Evolutionary conservation across 75 land plant species (phyloP).

Genomic region (Cryptomeria japonica): DNA sequence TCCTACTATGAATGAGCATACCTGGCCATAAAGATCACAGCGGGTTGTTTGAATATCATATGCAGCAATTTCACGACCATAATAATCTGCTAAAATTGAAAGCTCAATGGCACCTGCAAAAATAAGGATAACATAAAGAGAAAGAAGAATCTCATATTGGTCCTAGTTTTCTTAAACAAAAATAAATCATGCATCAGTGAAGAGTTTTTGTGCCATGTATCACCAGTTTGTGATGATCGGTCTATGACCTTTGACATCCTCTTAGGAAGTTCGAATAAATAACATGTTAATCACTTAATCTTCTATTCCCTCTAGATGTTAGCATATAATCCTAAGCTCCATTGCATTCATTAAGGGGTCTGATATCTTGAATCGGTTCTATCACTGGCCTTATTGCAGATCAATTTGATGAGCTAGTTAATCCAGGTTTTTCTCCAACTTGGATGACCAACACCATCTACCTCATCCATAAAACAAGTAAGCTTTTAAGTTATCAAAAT

Average conservation of each 20-base stretch:
- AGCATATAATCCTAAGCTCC: neutral
- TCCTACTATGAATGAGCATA: constrained; percentile 14
- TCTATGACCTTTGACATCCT: neutral
- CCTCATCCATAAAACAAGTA: neutral
- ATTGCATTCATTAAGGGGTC: neutral
- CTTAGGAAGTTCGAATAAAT: neutral
- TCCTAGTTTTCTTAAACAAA: neutral
- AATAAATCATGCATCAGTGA: neutral
- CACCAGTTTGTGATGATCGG: neutral
- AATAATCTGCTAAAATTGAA: constrained; percentile 85
- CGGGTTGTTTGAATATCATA: constrained; percentile 95
- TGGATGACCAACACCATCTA: neutral
- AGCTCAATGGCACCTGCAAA: constrained; percentile 95
- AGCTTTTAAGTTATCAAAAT: neutral
- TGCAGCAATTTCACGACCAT: constrained; percentile 98
- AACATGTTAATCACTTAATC: neutral
- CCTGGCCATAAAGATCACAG: constrained; percentile 99
- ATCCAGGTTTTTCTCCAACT: neutral
- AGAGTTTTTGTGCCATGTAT: neutral
- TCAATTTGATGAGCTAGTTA: neutral
- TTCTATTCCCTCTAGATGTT: neutral
- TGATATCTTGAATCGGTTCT: neutral
- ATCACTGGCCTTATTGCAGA: neutral
- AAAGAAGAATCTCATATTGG: neutral
- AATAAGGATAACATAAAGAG: neutral